Conservation (phyloP, 192 early-diverging fungal species). For the Anaeromyces robustus region DNA sequence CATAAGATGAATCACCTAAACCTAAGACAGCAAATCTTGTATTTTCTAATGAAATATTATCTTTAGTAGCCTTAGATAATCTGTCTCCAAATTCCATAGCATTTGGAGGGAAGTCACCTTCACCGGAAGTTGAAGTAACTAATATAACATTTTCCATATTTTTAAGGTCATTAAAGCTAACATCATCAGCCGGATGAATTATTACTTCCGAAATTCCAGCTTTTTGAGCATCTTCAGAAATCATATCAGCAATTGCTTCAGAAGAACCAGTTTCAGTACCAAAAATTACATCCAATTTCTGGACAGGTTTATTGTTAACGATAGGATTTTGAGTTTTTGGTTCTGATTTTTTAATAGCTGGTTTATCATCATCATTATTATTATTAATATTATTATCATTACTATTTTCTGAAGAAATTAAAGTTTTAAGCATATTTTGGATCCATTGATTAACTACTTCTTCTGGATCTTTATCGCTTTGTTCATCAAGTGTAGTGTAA, state of each 20-base stretch:
- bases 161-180: conserved; percentile 53
- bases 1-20: conserved; percentile 48
- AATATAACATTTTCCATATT: conserved; percentile 64
- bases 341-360: too few species aligned
- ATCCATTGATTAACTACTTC: too few species aligned
- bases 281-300: neutral
- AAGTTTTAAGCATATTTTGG: too few species aligned
- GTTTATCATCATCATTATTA: too few species aligned
- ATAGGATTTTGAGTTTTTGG: too few species aligned
- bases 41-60: conserved; percentile 35
- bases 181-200: neutral
- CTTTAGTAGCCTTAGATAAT: conserved; percentile 38
- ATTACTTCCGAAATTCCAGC: conserved; percentile 32
- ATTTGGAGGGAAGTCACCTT: conserved; percentile 92
- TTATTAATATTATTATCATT: too few species aligned
- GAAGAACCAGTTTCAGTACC: neutral
- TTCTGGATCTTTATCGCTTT: too few species aligned
- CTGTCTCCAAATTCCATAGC: conserved; percentile 76
- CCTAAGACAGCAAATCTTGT: conserved; percentile 71
- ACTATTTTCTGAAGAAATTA: too few species aligned
- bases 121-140: conserved; percentile 76
- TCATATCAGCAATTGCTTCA: neutral
- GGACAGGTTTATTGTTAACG: too few species aligned
- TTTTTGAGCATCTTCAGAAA: neutral
- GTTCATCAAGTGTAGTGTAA: too few species aligned